These are phyloP conservation scores for Paxillus rubicundulus DNA, from an alignment of 768 basidiomycete genomes.

Conservation along the genomic window DNA sequence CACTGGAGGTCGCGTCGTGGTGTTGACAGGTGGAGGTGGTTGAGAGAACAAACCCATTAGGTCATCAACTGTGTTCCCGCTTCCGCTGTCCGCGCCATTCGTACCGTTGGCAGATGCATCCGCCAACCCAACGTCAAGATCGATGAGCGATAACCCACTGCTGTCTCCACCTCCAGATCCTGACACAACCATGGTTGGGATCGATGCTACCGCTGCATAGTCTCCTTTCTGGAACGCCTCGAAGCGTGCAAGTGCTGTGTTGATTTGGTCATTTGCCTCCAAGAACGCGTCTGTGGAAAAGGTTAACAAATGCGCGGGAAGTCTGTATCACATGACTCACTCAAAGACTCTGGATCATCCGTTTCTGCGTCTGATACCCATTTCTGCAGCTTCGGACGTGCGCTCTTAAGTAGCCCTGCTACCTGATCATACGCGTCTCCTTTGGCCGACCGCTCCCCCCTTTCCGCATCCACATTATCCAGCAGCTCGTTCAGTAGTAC, in stretches of 20 bases:
- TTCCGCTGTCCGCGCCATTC: conserved; percentile 17
- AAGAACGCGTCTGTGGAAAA: conserved; percentile 75
- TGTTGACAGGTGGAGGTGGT: conserved; percentile 22
- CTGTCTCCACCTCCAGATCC: conserved; percentile 18
- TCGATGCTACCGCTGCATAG: conserved; percentile 66
- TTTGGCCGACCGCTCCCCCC: conserved; percentile 75
- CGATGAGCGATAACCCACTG: conserved; percentile 60
- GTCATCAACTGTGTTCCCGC: conserved; percentile 45
- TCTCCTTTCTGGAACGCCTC: conserved; percentile 94
- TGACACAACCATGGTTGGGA: conserved; percentile 58
- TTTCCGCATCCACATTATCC: conserved; percentile 75
- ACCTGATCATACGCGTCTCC: conserved; percentile 99
- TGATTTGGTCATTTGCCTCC: conserved; percentile 97
- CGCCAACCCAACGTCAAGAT: conserved; percentile 59
- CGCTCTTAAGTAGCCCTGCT: conserved; percentile 71
- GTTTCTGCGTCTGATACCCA: conserved; percentile 95
- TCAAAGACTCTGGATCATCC: conserved; percentile 86
- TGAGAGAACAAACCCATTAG: conserved; percentile 58
- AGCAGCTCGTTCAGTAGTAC: conserved; percentile 96
- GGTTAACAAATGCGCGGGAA: not conserved
- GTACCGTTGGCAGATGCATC: conserved; percentile 6
- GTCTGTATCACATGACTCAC: conserved; percentile 40
- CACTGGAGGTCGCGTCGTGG: conserved; percentile 26
- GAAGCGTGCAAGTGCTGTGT: conserved; percentile 85
- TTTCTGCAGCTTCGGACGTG: conserved; percentile 93